Evolutionary conservation across 2,329 filamentous ascomycete genomes (phyloP).

Genomic region (Colletotrichum somersetense): DNA sequence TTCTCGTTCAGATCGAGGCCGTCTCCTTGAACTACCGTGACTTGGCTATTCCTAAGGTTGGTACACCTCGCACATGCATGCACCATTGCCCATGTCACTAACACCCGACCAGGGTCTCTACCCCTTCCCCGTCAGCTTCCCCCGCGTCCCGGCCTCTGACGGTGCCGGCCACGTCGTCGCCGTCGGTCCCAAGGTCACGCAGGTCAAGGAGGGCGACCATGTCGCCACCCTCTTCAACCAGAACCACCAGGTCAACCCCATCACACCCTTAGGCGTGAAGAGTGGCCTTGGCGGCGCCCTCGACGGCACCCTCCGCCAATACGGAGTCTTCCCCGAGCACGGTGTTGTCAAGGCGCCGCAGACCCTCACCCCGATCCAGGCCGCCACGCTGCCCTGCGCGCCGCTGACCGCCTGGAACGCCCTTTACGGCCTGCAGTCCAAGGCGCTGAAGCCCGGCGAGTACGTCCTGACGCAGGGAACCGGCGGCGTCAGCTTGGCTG

Average conservation of each 20-base stretch:
- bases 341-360: constrained; percentile 75
- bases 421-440: constrained; percentile 66
- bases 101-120: constrained; percentile 55
- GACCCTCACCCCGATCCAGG: constrained; percentile 66
- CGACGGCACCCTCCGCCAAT: constrained; percentile 77
- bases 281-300: constrained; percentile 77
- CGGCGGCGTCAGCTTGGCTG: constrained; percentile 76
- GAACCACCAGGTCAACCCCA: constrained; percentile 60
- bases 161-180: constrained; percentile 66
- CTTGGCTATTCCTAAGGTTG: constrained; percentile 59
- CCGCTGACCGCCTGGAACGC: constrained; percentile 76
- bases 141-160: constrained; percentile 65
- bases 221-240: constrained; percentile 74
- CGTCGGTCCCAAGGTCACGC: constrained; percentile 62
- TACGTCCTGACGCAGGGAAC: constrained; percentile 78
- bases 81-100: constrained; percentile 3
- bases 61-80: neutral
- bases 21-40: constrained; percentile 69
- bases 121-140: constrained; percentile 56
- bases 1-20: constrained; percentile 74
- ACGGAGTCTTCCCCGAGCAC: constrained; percentile 75
- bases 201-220: constrained; percentile 65
- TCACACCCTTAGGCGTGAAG: constrained; percentile 50
- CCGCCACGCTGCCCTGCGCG: constrained; percentile 70
- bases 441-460: constrained; percentile 64